Base-by-base conservation (phyloP, 225 moss, liverwort and hornwort genomes). In the Physcomitrium patens region DNA sequence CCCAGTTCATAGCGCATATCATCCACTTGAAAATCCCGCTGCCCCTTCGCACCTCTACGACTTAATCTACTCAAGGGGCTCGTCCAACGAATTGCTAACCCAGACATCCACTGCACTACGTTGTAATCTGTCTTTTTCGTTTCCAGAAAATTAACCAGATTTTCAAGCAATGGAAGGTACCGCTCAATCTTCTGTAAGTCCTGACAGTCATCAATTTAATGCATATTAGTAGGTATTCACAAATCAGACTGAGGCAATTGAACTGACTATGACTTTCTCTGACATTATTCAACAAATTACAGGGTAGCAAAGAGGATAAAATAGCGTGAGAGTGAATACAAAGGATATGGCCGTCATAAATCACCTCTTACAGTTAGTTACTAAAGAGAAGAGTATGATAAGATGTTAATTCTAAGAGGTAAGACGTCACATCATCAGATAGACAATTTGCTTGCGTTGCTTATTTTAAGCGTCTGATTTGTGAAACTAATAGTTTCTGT, bases 91-190 rank as follows among this genome's bases (percentile, higher is more conserved):
- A 97, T 87, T 51, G 82, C 86, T 47, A 94, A 79, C 63, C 89
- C 90, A 0, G 87, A 76, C 0, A 94, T 97, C 92, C 96, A 97
- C 60, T 85, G 90, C 8, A 75, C 56, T 4, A 91, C 86, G 52
- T 85, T 80, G 0, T 77, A 62, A 16, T 89, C 90, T 8, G 53
- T 65, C 63, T 76, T 82, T 61, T 71, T 94, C 72, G 69, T 87
- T 86, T 93, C 84, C 78, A 84, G 51, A 9, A 57, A 79, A 1
- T 52, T 46, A 53, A 79, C 88, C 78, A 97, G 78, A 68, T 97
- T 97, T 68, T 94, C 94, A 13, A 97, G 84, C 71, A 94, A 69
- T 1, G 97, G 93, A 43, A 94, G 72, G 80, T 97, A 94, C 57
- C 87, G 78, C 83, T 97, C 97, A 60, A 72, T 73, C 87, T 93